Evolutionary conservation across 106 monocot genomes (phyloP), one percentile per base, ranked within the genome.

Genomic region (Triglochin maritima): DNA sequence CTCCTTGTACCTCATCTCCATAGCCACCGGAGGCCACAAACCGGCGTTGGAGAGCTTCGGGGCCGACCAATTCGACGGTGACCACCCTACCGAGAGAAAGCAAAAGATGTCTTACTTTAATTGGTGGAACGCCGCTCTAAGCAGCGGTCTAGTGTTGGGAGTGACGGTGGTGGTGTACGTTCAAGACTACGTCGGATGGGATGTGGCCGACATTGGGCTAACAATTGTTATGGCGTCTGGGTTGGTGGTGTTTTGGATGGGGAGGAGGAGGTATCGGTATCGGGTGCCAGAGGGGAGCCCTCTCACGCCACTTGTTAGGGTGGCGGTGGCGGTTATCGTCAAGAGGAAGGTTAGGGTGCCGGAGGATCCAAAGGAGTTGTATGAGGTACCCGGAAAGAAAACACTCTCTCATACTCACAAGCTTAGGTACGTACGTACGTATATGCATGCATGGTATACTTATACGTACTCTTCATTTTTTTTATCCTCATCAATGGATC

Each of bases 31-130:
- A 4, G 92, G 92, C 7, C 85, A 88, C 85, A 93, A 85, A 62
- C 88, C 92, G 0, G 76, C 85, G 0, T 79, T 86, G 11, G 81
- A 93, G 77, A 93, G 92, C 79, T 93, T 93, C 62, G 92, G 92
- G 0, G 92, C 92, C 13, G 85, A 88, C 58, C 85, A 93, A 50
- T 93, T 93, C 61, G 92, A 93, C 45, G 85, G 81, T 15, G 74
- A 84, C 67, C 74, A 83, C 47, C 64, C 62, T 0, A 60, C 3
- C 13, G 88, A 92, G 76, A 66, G 81, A 62, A 83, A 55, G 75
- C 52, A 85, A 69, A 93, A 93, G 81, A 83, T 88, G 85, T 93
- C 92, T 3, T 93, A 78, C 75, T 93, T 93, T 78, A 93, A 93
- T 79, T 88, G 88, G 88, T 93, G 92, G 92, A 93, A 79, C 77